A percentile compares a stretch with the other conserved stretches of the same genome.
phyloP scores from a whole-genome alignment of 2,329 filamentous ascomycete genomes.

The Ciborinia camelliae region DNA sequence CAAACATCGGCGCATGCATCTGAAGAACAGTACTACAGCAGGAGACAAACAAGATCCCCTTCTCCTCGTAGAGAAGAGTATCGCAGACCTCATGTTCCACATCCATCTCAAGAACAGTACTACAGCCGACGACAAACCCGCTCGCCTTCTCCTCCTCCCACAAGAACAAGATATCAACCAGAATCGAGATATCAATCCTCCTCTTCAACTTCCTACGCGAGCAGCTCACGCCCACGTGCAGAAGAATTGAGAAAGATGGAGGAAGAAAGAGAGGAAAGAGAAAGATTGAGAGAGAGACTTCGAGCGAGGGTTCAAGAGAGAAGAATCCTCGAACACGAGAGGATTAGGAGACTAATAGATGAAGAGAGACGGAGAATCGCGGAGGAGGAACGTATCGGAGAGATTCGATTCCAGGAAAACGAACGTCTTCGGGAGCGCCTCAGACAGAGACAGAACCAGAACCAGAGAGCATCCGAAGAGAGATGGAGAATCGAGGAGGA shows the following conservation, averaged over 20 bases:
- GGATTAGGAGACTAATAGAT: neutral
- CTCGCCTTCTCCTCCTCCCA: neutral
- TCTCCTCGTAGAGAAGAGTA: neutral
- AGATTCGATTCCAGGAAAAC: neutral
- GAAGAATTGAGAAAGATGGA: neutral
- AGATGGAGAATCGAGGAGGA: too few species aligned
- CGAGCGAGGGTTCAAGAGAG: neutral
- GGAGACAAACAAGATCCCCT: neutral
- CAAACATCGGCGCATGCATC: neutral
- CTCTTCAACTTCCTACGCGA: neutral
- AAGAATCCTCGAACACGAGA: too few species aligned
- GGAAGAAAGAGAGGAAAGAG: neutral
- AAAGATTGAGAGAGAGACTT: neutral
- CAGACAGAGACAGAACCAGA: neutral
- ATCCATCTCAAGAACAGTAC: neutral
- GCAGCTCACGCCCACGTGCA: neutral
- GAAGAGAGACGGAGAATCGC: neutral
- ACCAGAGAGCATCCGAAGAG: too few species aligned
- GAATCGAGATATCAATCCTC: neutral
- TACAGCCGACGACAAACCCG: neutral
- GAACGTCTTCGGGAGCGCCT: neutral
- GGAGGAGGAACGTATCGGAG: neutral
- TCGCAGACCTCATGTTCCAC: constrained; percentile 1
- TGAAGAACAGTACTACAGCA: neutral
- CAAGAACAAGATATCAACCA: neutral